A percentile compares a stretch with the other conserved stretches of the same genome.
Evolutionary conservation across 768 basidiomycete species (phyloP).

Genomic region (Boletus tylopilopsis): DNA sequence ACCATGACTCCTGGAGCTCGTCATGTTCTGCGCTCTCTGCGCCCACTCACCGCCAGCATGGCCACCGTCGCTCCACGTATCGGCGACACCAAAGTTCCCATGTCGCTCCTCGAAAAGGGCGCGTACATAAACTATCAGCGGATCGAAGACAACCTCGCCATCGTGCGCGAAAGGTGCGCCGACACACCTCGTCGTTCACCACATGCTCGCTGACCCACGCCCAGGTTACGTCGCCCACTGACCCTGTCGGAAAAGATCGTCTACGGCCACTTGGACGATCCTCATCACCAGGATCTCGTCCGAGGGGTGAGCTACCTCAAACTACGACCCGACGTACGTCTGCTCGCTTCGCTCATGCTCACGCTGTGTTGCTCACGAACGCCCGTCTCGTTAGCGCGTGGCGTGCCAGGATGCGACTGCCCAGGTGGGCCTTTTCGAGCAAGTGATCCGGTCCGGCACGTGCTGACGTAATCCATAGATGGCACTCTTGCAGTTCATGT

Average conservation of each 20-base stretch:
- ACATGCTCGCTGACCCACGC: background rate
- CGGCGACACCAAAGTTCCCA: slow-evolving; percentile 85
- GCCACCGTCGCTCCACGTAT: slow-evolving; percentile 79
- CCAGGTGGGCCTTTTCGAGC: slow-evolving; percentile 47
- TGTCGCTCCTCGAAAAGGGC: slow-evolving; percentile 80
- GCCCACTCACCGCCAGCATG: slow-evolving; percentile 63
- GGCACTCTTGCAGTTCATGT: slow-evolving; percentile 99
- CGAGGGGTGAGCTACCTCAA: slow-evolving; percentile 95
- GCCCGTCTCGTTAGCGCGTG: slow-evolving; percentile 53
- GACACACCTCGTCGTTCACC: background rate
- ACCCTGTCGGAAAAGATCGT: slow-evolving; percentile 96
- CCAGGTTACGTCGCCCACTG: slow-evolving; percentile 81
- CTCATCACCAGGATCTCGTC: slow-evolving; percentile 84
- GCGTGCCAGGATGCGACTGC: slow-evolving; percentile 91
- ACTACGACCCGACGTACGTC: slow-evolving; percentile 91
- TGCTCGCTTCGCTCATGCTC: background rate
- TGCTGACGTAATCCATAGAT: slow-evolving; percentile 57
- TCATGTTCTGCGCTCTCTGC: slow-evolving; percentile 48
- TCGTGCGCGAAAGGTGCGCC: slow-evolving; percentile 76
- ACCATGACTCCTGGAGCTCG: slow-evolving; percentile 53
- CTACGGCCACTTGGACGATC: slow-evolving; percentile 97
- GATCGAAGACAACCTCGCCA: slow-evolving; percentile 93
- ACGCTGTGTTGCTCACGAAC: background rate
- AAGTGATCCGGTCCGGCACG: slow-evolving; percentile 14
- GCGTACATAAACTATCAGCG: slow-evolving; percentile 93